Evolutionary conservation across 1,284 basidiomycete species (phyloP), one percentile per base, ranked within the genome.

Genomic region (Marasmius sp.): DNA sequence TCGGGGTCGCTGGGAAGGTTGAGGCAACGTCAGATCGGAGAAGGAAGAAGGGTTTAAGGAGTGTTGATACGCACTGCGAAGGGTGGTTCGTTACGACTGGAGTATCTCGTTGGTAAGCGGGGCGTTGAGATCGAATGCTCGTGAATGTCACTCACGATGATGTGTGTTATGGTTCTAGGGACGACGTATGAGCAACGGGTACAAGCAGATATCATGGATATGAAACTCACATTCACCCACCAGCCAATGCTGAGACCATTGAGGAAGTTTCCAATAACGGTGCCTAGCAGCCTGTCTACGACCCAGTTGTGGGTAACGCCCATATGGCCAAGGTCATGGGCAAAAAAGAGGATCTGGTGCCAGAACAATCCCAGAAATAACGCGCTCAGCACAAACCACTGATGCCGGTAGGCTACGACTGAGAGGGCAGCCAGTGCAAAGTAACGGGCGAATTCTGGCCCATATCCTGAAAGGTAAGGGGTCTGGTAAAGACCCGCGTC

Each of bases 61-160:
- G 60, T 65, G 60, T n/a, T 37, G 33, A 7, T 61, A 73, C 82
- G 64, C 86, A 96, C 87, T 99, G 97, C 62, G 97, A 92, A 3
- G 95, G 95, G 70, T 98, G 95, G 71, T 99, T 99, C 38, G 97
- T 94, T 61, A 98, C 94, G 57, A 98, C 93, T 95, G 65, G 45
- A 16, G 34, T n/a, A 6, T 27, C 27, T 58, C 39, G 58, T 47
- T 53, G 63, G 66, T 66, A 66, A 65, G 67, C 58, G 39, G 66
- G 57, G 60, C 8, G 61, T 45, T 56, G 52, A 41, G 34, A 61
- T 39, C 43, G 65, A 58, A 33, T 33, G 34, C 60, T 27, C 27
- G 27, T 27, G 5, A 55, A 52, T 59, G 27, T 27, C 11, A 81
- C 86, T 79, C 73, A 89, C 87, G 83, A 78, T 99, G 97, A 79